Evolutionary conservation across 2,329 filamentous ascomycete genomes (phyloP), one percentile per base, ranked within the genome.

Genomic region (Diplodia sapinea): DNA sequence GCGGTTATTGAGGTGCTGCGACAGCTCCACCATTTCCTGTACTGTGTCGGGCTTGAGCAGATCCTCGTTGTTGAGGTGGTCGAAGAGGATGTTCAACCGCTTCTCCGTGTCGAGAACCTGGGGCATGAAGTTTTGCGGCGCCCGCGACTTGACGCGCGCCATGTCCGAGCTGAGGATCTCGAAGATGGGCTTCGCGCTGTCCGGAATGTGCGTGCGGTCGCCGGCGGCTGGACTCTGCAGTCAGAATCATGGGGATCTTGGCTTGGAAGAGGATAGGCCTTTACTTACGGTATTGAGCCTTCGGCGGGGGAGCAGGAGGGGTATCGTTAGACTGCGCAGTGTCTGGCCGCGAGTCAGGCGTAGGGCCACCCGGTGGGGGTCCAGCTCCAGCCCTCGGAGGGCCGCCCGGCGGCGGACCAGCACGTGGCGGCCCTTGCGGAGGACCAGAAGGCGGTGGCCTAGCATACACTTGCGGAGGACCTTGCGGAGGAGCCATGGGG

Each of bases 101-200:
- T 97, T 97, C 78, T 97, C 92, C 2, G 94, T 95, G 77, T 98
- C 95, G 74, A 93, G 91, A 23, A 99, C 93, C 77, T 98, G 94
- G 15, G 89, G 86, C 70, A 92, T 90, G 81, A 95, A 97, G 17
- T 90, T 89, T n/a, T 90, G 84, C 20, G 95, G 95, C 0, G 95
- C 95, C 72, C 92, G 91, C 38, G 89, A 82, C 69, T 94, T 94
- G 66, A 99, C 91, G 40, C 93, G 91, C 73, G 94, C 89, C 88
- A 98, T 93, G 73, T 98, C 94, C 38, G 86, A 86, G 65, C 84
- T 89, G 57, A 99, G 85, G 47, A 96, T 87, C 64, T 97, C 91
- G 65, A 91, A 93, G 72, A 99, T 85, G 61, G 88, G 89, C 76
- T 90, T 89, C 15, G 94, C 92, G 63, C 84, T 84, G 13, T 87